phyloP scores from a whole-genome alignment of 176 grass and related monocot genomes.

The Zea luxurians region DNA sequence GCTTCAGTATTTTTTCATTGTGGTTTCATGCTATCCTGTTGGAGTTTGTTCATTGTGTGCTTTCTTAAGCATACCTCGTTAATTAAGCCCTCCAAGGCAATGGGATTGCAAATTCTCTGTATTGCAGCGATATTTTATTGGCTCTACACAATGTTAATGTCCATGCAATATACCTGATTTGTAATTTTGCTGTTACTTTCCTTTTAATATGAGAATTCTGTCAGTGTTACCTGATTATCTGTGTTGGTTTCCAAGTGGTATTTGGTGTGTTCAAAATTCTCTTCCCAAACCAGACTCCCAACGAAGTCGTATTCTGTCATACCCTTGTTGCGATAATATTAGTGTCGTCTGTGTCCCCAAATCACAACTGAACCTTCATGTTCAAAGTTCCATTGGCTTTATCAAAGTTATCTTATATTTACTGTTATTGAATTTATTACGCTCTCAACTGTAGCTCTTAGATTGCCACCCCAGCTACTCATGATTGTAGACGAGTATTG shows the following conservation, averaged over 20 bases:
- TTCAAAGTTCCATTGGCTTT: not conserved
- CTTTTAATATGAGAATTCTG: not conserved
- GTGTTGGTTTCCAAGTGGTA: not conserved
- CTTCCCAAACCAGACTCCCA: not conserved
- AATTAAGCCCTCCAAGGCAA: not conserved
- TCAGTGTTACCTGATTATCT: not conserved
- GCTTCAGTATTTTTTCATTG: not conserved
- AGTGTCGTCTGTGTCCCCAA: not conserved
- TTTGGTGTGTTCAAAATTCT: not conserved
- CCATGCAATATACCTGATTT: not conserved
- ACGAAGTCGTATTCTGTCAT: not conserved
- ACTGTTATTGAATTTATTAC: not conserved
- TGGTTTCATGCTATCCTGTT: slow-evolving; percentile 22
- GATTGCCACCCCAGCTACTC: not conserved
- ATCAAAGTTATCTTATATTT: not conserved
- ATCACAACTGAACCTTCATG: not conserved
- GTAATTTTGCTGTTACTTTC: not conserved
- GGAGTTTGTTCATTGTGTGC: not conserved
- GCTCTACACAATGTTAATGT: not conserved
- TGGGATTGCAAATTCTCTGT: not conserved
- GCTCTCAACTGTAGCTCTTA: not conserved
- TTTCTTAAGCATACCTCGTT: not conserved
- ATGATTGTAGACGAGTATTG: not conserved
- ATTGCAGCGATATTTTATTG: not conserved
- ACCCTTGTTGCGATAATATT: not conserved